These are phyloP conservation scores for Chaetomiaceae sp. DNA, from an alignment of 2,329 filamentous ascomycete genomes.

Conservation along the genomic window DNA sequence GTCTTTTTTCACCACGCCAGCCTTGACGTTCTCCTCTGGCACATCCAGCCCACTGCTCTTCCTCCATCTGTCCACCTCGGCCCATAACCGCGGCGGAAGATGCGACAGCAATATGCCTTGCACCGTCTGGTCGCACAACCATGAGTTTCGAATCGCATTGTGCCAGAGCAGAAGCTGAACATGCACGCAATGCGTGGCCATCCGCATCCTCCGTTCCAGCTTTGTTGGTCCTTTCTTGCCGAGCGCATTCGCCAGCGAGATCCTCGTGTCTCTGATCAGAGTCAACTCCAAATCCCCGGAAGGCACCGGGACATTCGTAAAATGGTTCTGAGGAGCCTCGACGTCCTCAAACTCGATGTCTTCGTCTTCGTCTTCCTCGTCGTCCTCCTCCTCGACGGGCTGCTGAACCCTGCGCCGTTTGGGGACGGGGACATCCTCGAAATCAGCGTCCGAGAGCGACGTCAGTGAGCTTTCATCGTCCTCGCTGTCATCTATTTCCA, in stretches of 20 bases:
- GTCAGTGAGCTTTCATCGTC: slow-evolving; percentile 42
- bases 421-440: slow-evolving; percentile 43
- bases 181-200: slow-evolving; percentile 80
- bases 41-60: slow-evolving; percentile 58
- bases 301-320: slow-evolving; percentile 43
- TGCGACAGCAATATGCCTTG: slow-evolving; percentile 73
- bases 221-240: slow-evolving; percentile 84
- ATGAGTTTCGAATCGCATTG: slow-evolving; percentile 78
- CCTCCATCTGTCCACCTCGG: slow-evolving; percentile 70
- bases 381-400: slow-evolving; percentile 34
- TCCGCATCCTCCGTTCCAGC: slow-evolving; percentile 71
- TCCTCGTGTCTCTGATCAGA: slow-evolving; percentile 52
- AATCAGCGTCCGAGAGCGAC: slow-evolving; percentile 54
- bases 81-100: slow-evolving; percentile 61
- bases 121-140: slow-evolving; percentile 72
- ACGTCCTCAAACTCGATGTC: slow-evolving; percentile 62
- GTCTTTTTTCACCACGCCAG: slow-evolving; percentile 8
- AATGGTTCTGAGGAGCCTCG: slow-evolving; percentile 33
- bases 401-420: slow-evolving; percentile 19
- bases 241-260: slow-evolving; percentile 57
- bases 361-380: slow-evolving; percentile 54
- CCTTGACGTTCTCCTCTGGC: slow-evolving; percentile 35
- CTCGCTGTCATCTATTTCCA: slow-evolving; percentile 41
- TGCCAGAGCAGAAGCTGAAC: slow-evolving; percentile 86
- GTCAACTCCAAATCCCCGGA: slow-evolving; percentile 71